Base-by-base conservation (phyloP, 345 rosid genomes). In the Moricandia arvensis region DNA sequence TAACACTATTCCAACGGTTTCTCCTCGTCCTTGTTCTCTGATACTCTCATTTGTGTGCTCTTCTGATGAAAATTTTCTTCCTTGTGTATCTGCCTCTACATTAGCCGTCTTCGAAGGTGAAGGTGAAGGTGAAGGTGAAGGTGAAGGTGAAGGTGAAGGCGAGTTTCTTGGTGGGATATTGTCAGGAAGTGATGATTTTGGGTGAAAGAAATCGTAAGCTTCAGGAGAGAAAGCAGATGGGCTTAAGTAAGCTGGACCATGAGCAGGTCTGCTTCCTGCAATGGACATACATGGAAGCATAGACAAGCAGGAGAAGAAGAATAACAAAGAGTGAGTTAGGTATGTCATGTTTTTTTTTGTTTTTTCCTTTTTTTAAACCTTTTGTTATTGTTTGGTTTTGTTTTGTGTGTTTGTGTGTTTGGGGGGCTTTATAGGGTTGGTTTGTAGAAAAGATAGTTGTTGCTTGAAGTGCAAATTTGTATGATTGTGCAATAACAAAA, bases 141-240 rank as follows among this genome's bases (percentile, higher is more conserved):
- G 89, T 0, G 91, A 79, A 66, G 85, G 89, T 0, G 93, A 80
- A 68, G n/a, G n/a, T 63, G 86, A 69, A 11, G 85, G 67, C 27
- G 72, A 34, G 84, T 69, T 9, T 72, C 66, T 67, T 65, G 85
- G 16, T 82, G 73, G 72, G 11, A 49, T 70, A 60, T 45, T 53
- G 34, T 37, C 53, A 63, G 66, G n/a, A 13, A 41, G 12, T 30
- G 75, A 76, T 30, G 85, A 71, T 76, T 85, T 87, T 2, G 97
- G 97, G 64, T 91, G 92, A 84, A 94, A 94, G 82, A 94, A 94
- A 12, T 87, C 87, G 59, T 83, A 85, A 13, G 97, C 92, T 31
- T 90, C 81, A 0, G 96, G 96, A 8, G 98, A 83, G 24, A 91
- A 86, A 7, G 92, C 88, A 72, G 78, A n/a, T 0, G 97, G 98